Conservation (phyloP, 495 filamentous ascomycete species). For the Barbatosphaeria neglecta region DNA sequence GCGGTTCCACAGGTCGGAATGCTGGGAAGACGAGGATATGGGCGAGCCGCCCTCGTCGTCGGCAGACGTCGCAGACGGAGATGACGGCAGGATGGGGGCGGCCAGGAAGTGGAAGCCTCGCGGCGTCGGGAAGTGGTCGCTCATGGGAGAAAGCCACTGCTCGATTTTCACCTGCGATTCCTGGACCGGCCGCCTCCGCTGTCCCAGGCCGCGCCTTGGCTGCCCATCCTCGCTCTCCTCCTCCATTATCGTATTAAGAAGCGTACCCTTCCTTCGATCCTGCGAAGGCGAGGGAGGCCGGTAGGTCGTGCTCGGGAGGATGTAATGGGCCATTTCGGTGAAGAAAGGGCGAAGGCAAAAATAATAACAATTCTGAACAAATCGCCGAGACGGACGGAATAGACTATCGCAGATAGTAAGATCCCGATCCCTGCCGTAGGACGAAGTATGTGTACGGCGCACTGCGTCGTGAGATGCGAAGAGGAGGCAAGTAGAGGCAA, state of each 20-base stretch:
- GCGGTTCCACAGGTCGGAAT: constrained; percentile 41
- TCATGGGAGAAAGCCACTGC: constrained; percentile 45
- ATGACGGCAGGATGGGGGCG: constrained; percentile 38
- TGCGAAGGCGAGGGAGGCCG: constrained; percentile 53
- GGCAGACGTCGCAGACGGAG: constrained; percentile 24
- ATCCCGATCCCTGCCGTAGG: constrained; percentile 8
- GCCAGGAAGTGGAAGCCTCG: constrained; percentile 45
- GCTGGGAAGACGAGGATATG: constrained; percentile 35
- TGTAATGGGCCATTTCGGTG: constrained; percentile 44
- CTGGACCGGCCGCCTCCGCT: constrained; percentile 22
- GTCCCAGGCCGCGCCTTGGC: constrained; percentile 10
- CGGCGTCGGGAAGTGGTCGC: constrained; percentile 51
- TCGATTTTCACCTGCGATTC: constrained; percentile 38
- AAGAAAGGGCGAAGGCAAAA: constrained; percentile 8
- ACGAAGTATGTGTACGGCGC: constrained; percentile 15
- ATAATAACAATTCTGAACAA: background rate
- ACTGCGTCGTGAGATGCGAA: constrained; percentile 23
- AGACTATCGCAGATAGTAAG: constrained; percentile 5
- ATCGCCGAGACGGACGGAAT: constrained; percentile 4
- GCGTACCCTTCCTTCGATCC: constrained; percentile 50
- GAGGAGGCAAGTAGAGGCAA: constrained; percentile 2
- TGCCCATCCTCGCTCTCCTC: constrained; percentile 36
- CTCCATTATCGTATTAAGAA: constrained; percentile 83
- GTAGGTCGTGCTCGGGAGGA: constrained; percentile 47
- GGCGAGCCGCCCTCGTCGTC: constrained; percentile 39